Evolutionary conservation across 139 green algal genomes (phyloP).

Genomic region (Chlamydomonas eustigma): DNA sequence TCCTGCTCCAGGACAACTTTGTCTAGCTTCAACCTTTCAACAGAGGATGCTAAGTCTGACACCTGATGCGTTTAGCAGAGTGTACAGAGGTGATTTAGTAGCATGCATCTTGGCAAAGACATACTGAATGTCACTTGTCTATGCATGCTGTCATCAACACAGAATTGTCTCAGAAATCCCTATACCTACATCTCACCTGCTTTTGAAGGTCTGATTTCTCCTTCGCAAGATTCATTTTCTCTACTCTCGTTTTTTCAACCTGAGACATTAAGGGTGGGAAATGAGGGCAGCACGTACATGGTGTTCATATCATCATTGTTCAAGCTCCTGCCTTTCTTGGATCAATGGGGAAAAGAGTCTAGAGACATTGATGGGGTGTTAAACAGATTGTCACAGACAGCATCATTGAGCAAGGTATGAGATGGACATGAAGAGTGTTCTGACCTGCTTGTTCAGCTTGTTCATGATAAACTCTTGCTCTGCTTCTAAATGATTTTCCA

Average conservation of each 20-base stretch:
- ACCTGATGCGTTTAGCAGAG: no score
- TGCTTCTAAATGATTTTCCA: slow-evolving; percentile 61
- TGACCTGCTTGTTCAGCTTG: slow-evolving; percentile 76
- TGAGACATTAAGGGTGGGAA: no score
- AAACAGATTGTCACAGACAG: neutral
- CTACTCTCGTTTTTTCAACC: slow-evolving; percentile 43
- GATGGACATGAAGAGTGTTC: no score
- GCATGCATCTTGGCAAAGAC: neutral
- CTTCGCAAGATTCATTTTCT: slow-evolving; percentile 59
- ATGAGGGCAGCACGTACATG: slow-evolving; percentile 52
- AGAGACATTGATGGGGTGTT: no score
- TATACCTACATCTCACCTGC: no score
- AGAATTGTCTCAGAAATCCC: no score
- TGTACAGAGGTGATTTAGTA: neutral
- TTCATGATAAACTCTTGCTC: slow-evolving; percentile 79
- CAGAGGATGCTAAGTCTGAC: slow-evolving; percentile 38
- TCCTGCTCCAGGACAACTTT: slow-evolving; percentile 60
- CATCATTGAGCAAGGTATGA: neutral
- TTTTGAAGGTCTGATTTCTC: slow-evolving; percentile 67
- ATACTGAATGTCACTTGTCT: no score
- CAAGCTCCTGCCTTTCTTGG: slow-evolving; percentile 27
- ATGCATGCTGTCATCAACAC: no score
- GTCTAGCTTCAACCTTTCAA: slow-evolving; percentile 54
- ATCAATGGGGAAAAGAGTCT: no score
- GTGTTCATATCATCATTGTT: slow-evolving; percentile 47